phyloP scores from a whole-genome alignment of 495 filamentous ascomycete genomes.

The Aspergillus ostianus region DNA sequence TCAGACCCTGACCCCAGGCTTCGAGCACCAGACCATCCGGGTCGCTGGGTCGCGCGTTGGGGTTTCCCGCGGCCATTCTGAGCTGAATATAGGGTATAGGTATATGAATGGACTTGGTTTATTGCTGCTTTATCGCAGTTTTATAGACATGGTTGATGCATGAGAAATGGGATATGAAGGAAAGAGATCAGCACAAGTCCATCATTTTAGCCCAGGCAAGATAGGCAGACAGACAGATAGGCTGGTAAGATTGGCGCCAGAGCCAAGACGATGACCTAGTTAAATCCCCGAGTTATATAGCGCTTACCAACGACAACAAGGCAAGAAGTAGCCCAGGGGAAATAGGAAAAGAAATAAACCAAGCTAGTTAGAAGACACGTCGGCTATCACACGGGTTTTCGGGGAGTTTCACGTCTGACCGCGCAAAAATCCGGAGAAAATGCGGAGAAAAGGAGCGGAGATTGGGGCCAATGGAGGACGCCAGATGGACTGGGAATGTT shows the following conservation, averaged over 20 bases:
- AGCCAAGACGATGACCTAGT: not conserved
- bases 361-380: not conserved
- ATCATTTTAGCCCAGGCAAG: no score
- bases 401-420: not conserved
- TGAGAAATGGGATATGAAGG: not conserved
- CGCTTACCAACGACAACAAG: not conserved
- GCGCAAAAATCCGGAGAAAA: not conserved
- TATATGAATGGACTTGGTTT: not conserved
- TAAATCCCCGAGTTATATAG: not conserved
- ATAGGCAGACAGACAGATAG: no score
- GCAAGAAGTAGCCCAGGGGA: not conserved
- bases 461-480: not conserved
- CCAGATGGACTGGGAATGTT: not conserved
- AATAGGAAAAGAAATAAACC: not conserved
- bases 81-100: not conserved
- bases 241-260: no score
- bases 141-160: not conserved
- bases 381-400: not conserved
- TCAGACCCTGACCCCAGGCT: conserved; percentile 48
- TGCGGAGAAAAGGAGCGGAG: not conserved
- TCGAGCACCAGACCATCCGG: conserved; percentile 43
- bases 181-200: not conserved
- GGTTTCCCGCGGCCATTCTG: conserved; percentile 8
- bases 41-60: conserved; percentile 29
- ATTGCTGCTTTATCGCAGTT: not conserved